Base-by-base conservation (phyloP, 495 filamentous ascomycete species). In the Penicillium coffeae region DNA sequence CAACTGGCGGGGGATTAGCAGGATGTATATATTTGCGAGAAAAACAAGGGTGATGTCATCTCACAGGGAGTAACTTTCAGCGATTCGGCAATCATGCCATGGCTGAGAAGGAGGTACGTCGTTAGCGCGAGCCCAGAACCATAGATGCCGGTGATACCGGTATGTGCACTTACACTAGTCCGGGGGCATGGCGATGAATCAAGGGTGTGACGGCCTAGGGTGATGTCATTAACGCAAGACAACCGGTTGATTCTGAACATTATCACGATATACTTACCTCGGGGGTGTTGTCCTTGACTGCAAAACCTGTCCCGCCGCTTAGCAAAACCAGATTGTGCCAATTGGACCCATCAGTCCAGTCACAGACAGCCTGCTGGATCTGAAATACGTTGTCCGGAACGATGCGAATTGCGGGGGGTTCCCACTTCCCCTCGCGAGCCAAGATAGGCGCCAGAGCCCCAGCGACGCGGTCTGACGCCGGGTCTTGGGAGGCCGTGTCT, bases 231-330 rank as follows among this genome's bases (percentile, higher is more conserved):
- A 60, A 52, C 16, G 27, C 32, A 15, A 22, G 20, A 27, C 15
- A 45, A 33, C 30, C 44, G 45, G 50, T 21, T 49, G 42, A 14
- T 13, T 38, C 27, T 21, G 43, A 36, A 22, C 21, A 42, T n/a
- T 14, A 35, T 35, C 21, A 33, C 13, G 44, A 42, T 48, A 8
- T 66, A 30, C 79, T 38, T 63, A 88, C 87, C 73, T 99, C 93
- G 9, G 93, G 93, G 0, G 93, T 99, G 44, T 75, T 71, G 68
- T 99, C 93, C 42, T 85, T 81, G n/a, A 84, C 68, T 9, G 94
- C 86, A 68, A 99, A 99, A 4, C 93, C 93, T 3, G 93, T 99
- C 10, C 93, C 93, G 42, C 93, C 93, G 7, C 87, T 96, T 2
- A 89, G 86, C 40, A 96, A 66, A 42, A 99, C 80, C 39, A 97